Evolutionary conservation across 257 asterid species (phyloP).

Genomic region (Agastache rugosa): DNA sequence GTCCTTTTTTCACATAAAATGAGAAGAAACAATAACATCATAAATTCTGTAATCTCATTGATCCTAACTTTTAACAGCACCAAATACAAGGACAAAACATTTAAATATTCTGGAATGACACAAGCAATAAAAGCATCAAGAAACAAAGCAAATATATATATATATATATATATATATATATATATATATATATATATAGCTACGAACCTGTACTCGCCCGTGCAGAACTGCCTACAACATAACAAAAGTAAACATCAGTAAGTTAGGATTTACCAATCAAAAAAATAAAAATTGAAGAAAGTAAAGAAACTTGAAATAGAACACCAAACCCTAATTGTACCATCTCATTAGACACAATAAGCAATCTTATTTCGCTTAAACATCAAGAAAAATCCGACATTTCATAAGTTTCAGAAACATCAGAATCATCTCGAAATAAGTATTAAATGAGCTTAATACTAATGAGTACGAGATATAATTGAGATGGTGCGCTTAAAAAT

Average conservation of each 20-base stretch:
- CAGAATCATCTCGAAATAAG: neutral
- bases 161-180: too few species aligned
- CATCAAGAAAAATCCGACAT: neutral
- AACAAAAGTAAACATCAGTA: slow-evolving; percentile 8
- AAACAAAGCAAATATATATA: neutral
- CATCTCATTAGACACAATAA: slow-evolving; percentile 11
- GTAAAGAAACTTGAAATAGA: neutral
- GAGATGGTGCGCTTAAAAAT: neutral
- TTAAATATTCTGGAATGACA: neutral
- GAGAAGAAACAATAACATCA: neutral
- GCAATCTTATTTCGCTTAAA: neutral
- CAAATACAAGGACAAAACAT: neutral
- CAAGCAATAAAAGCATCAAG: slow-evolving; percentile 1
- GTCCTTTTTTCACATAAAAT: neutral
- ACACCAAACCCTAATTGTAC: neutral
- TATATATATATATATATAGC: too few species aligned
- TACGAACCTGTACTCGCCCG: slow-evolving; percentile 84
- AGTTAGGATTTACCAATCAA: slow-evolving; percentile 18
- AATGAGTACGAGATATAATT: neutral
- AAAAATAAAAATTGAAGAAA: neutral
- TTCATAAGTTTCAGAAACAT: neutral
- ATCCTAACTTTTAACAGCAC: neutral
- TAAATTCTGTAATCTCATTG: neutral
- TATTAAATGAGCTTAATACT: neutral
- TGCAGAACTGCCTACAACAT: slow-evolving; percentile 80